Evolutionary conservation across 108 stramenopile species (phyloP), one percentile per base, ranked within the genome.

Genomic region (Cyclotella sp.): DNA sequence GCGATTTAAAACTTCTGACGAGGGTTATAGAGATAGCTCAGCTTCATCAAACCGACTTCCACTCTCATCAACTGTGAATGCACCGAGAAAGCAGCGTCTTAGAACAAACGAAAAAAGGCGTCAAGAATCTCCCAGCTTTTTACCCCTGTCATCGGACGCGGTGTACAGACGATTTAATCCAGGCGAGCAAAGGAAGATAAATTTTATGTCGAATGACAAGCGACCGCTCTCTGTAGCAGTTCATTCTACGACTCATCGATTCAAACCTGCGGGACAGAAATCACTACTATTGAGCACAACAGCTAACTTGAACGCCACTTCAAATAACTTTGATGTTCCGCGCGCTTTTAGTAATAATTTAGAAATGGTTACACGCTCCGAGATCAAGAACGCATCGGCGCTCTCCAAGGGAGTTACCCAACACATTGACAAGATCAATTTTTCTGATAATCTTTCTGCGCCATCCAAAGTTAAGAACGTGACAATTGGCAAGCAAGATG

Each of bases 1-100:
- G 60, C 29, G 60, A 39, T 61, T 61, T 16, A 61, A 39, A 39
- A 61, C 60, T n/a, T 61, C 60, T 2, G 60, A 30, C 13, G 18
- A 61, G 34, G 60, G 60, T n/a, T 61, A 61, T 21, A 61, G 34
- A 39, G 34, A 61, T 61, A 61, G 10, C 34, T 13, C 30, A 39
- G 60, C 34, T 39, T 2, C 34, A 39, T 61, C 60, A 39, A n/a
- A 21, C 11, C 60, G 60, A 3, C 11, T 18, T 12, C 60, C 60
- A 34, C 34, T 34, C 34, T 34, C 34, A 34, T 34, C 34, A 14
- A 3, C 4, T 39, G 60, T 39, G 7, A 61, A 61, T 61, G 29
- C 60, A 39, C 30, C 60, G 34, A 12, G 30, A 13, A 34, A 61
- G 3, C 60, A 30, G n/a, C 29, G 60, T 12, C 34, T 61, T 30